Evolutionary conservation across 768 basidiomycete genomes (phyloP).

Genomic region (Amanita phalloides): DNA sequence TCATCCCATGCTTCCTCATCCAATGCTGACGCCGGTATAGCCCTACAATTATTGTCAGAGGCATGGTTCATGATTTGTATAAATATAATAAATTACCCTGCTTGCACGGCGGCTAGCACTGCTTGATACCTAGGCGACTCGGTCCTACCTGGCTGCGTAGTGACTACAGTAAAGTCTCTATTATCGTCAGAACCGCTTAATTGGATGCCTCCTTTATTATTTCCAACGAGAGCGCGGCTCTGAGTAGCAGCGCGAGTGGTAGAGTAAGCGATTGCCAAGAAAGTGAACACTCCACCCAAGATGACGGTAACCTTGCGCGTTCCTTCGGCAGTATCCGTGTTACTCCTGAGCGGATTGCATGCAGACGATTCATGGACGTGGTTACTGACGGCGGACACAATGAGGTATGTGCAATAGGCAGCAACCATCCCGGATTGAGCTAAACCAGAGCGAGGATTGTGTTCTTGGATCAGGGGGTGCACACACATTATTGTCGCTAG

Average conservation of each 20-base stretch:
- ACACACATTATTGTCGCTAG: conserved; percentile 76
- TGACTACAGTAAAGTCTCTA: conserved; percentile 69
- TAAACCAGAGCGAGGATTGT: conserved; percentile 89
- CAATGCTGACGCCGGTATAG: conserved; percentile 88
- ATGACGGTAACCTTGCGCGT: conserved; percentile 82
- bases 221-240: conserved; percentile 81
- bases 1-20: conserved; percentile 63
- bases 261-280: conserved; percentile 96
- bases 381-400: conserved; percentile 89
- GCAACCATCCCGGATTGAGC: conserved; percentile 97
- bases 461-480: conserved; percentile 79
- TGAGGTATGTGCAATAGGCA: conserved; percentile 92
- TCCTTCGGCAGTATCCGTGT: conserved; percentile 37
- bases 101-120: conserved; percentile 89
- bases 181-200: conserved; percentile 46
- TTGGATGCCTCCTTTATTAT: conserved; percentile 53
- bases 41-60: conserved; percentile 29
- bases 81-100: conserved; percentile 49
- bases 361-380: conserved; percentile 60
- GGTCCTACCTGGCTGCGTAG: conserved; percentile 70
- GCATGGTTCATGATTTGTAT: neutral
- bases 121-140: conserved; percentile 92
- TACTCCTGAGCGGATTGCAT: conserved; percentile 83
- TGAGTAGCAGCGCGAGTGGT: conserved; percentile 95
- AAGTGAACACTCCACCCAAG: conserved; percentile 90